These are phyloP conservation scores for Phycomyces nitens DNA, from an alignment of 192 early-diverging fungal species.

Conservation along the genomic window DNA sequence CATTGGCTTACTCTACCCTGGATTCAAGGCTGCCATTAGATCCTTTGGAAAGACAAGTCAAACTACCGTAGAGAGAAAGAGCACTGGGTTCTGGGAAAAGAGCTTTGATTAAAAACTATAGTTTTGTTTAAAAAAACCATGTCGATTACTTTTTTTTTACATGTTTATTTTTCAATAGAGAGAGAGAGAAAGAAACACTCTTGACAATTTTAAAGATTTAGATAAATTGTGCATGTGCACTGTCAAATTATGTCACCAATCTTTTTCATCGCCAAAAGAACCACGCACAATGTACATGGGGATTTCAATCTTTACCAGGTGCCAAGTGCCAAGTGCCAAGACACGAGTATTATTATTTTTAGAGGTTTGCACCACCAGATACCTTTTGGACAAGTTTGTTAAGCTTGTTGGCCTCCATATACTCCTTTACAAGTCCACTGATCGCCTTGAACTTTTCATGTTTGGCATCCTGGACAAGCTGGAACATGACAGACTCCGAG, in stretches of 20 bases:
- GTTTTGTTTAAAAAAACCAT: not conserved
- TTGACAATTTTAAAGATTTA: no score
- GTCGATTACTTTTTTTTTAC: not conserved
- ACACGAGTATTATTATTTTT: not conserved
- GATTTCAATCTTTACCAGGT: no score
- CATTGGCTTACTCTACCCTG: constrained; percentile 44
- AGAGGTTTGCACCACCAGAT: constrained; percentile 5
- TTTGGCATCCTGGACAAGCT: constrained; percentile 59
- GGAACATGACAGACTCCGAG: constrained; percentile 75
- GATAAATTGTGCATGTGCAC: no score
- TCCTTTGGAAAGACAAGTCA: constrained; percentile 10
- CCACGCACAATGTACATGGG: no score
- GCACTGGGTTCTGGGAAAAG: constrained; percentile 38
- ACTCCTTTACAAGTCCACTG: constrained; percentile 82
- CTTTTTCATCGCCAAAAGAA: no score
- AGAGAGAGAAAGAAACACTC: no score
- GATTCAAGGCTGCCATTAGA: constrained; percentile 40
- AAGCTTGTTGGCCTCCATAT: constrained; percentile 58
- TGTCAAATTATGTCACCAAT: no score
- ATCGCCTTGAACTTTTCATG: constrained; percentile 75
- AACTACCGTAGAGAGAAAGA: not conserved
- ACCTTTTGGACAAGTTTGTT: constrained; percentile 54
- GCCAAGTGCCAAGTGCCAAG: no score
- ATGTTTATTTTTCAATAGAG: not conserved
- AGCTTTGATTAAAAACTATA: constrained; percentile 30